A percentile compares a stretch with the other conserved stretches of the same genome.
Evolutionary conservation across 805 yeast genomes (phyloP).

Genomic region (Debaryomyces prosopidis): DNA sequence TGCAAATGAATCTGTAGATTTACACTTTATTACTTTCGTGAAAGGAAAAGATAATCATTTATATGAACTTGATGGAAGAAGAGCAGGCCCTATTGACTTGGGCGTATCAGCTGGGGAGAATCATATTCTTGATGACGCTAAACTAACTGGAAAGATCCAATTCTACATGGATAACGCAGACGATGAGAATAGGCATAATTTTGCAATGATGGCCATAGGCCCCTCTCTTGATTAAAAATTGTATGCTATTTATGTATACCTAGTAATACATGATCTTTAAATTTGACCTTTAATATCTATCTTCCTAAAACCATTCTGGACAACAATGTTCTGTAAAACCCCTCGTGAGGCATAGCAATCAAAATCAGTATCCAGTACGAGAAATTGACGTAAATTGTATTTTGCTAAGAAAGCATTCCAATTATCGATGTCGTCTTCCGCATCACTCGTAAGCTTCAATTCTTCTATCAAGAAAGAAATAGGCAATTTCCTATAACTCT

Average conservation of each 20-base stretch:
- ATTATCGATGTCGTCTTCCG: constrained; percentile 26
- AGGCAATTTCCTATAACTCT: constrained; percentile 52
- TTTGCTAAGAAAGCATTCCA: constrained; percentile 40
- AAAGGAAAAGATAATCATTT: constrained; percentile 56
- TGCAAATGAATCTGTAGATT: constrained; percentile 49
- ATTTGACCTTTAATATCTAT: constrained; percentile 92
- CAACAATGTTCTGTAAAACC: constrained; percentile 34
- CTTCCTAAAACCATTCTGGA: constrained; percentile 45
- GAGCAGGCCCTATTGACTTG: constrained; percentile 70
- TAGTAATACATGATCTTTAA: neutral
- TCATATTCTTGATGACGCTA: constrained; percentile 55
- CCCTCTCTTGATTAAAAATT: constrained; percentile 47
- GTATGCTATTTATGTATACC: neutral
- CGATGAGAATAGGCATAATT: constrained; percentile 58
- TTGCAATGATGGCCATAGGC: constrained; percentile 76
- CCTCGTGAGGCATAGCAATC: constrained; percentile 37
- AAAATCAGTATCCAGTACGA: constrained; percentile 15
- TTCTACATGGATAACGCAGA: constrained; percentile 66
- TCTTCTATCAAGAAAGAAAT: constrained; percentile 36
- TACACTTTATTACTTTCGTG: constrained; percentile 79
- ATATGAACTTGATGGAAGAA: constrained; percentile 88
- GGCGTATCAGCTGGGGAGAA: constrained; percentile 40
- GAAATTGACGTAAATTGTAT: constrained; percentile 35
- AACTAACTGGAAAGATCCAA: constrained; percentile 56
- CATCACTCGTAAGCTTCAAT: constrained; percentile 38